phyloP scores from a whole-genome alignment of 331 rosid genomes.

The Dryas integrifolia region DNA sequence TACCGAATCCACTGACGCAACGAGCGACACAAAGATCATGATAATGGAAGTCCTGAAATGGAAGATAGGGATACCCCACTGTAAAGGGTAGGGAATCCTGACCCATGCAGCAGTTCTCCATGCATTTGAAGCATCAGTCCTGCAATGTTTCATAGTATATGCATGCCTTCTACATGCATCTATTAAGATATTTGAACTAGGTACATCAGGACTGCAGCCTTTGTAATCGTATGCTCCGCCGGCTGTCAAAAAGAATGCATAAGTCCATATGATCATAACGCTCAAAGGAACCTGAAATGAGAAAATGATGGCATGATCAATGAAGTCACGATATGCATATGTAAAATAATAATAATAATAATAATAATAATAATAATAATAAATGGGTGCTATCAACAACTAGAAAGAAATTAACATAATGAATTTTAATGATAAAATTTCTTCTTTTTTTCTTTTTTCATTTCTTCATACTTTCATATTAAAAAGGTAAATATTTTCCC shows the following conservation, averaged over 20 bases:
- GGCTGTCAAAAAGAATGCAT: conserved; percentile 82
- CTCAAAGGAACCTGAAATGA: conserved; percentile 83
- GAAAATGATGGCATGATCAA: conserved; percentile 24
- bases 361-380: background rate
- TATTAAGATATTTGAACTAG: conserved; percentile 76
- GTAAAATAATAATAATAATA: background rate
- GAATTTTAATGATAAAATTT: background rate
- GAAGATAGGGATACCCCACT: conserved; percentile 87
- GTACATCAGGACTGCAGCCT: conserved; percentile 75
- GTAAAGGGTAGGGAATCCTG: conserved; percentile 80
- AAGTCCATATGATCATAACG: conserved; percentile 61
- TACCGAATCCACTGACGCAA: conserved; percentile 89
- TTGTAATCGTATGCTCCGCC: conserved; percentile 83
- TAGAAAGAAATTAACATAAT: background rate
- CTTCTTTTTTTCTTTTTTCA: background rate
- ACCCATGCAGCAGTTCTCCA: conserved; percentile 73
- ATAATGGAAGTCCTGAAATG: conserved; percentile 72
- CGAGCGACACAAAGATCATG: conserved; percentile 75
- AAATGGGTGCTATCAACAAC: background rate
- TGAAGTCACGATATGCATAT: conserved; percentile 16
- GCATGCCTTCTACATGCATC: conserved; percentile 87
- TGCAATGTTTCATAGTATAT: conserved; percentile 76
- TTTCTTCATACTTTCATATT: background rate
- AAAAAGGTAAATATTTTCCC: background rate
- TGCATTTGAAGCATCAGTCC: conserved; percentile 85